A percentile compares a stretch with the other conserved stretches of the same genome.
These are phyloP conservation scores for Lolium rigidum DNA, from an alignment of 176 grass and related monocot species.

Conservation along the genomic window DNA sequence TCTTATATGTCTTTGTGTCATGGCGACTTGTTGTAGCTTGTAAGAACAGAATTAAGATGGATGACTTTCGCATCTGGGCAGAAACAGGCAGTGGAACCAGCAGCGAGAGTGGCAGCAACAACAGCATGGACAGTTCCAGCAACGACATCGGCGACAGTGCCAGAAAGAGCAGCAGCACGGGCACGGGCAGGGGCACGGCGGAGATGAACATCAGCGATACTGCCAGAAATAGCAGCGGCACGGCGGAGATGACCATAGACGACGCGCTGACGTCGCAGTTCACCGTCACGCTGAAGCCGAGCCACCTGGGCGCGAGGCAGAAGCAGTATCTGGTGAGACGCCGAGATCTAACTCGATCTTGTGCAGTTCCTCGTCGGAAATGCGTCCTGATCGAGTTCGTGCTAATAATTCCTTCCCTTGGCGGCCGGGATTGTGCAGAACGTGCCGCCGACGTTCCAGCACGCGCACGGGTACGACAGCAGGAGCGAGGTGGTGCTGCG, in stretches of 20 bases:
- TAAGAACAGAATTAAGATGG: not conserved
- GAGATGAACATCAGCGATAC: not conserved
- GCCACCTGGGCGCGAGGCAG: slow-evolving; percentile 41
- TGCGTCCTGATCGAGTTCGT: no score
- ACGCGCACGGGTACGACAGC: slow-evolving; percentile 36
- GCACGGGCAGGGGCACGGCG: no score
- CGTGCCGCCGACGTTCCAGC: slow-evolving; percentile 45
- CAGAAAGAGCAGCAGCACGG: not conserved
- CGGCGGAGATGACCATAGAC: not conserved
- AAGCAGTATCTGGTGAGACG: slow-evolving; percentile 54
- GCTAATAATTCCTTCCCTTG: no score
- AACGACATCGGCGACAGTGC: not conserved
- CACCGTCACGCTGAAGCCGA: slow-evolving; percentile 33
- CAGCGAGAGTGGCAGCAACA: not conserved
- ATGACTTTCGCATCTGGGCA: not conserved
- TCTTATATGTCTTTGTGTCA: not conserved
- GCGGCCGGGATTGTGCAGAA: slow-evolving; percentile 10
- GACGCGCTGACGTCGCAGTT: slow-evolving; percentile 30
- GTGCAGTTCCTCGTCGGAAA: no score
- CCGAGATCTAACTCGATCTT: no score
- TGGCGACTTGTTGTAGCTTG: not conserved
- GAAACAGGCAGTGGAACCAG: not conserved
- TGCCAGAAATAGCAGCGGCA: no score
- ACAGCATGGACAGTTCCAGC: not conserved
- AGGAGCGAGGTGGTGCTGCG: slow-evolving; percentile 32